Evolutionary conservation across 257 asterid genomes (phyloP), one percentile per base, ranked within the genome.

Genomic region (Nicotiana tabacum): DNA sequence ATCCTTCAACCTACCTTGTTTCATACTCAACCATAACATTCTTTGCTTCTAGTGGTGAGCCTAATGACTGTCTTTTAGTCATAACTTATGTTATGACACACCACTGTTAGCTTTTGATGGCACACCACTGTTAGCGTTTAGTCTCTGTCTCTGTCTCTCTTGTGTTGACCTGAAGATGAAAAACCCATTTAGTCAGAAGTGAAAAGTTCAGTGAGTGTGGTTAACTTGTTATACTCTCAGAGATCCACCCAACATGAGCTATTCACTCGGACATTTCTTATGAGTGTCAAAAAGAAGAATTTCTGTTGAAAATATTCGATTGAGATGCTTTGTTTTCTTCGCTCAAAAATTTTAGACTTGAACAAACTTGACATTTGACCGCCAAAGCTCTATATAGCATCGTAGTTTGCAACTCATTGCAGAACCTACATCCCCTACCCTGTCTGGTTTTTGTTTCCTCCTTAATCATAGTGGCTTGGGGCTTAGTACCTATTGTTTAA

Each of bases 271-370:
- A 18, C 12, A 21, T 12, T 43, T 70, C 30, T 24, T 69, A 3
- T 6, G 60, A 70, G 58, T 72, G 79, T 72, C 17, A 74, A 48
- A 74, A 48, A 48, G 64, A 65, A 5, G 9, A 74, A 13, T 53
- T 51, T 74, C 5, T 7, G 16, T 15, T 74, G 80, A 60, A 74
- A 72, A 72, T 72, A 72, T 72, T 46, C 21, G 3, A 72, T 24
- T 72, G 61, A 46, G 79, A 46, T 72, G 61, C 61, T 46, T 48
- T 72, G 57, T 70, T 72, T 70, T 48, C 78, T 70, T 43, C 61
- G 80, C 5, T n/a, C 43, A 74, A 48, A 24, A 62, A 27, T 13
- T 24, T 48, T 48, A 74, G 43, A 74, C 80, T 46, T 74, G 9
- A 27, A 74, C 15, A 48, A 74, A 74, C 62, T 24, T 74, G 79